phyloP scores from a whole-genome alignment of 805 yeast species.

The Clavispora asparagi region DNA sequence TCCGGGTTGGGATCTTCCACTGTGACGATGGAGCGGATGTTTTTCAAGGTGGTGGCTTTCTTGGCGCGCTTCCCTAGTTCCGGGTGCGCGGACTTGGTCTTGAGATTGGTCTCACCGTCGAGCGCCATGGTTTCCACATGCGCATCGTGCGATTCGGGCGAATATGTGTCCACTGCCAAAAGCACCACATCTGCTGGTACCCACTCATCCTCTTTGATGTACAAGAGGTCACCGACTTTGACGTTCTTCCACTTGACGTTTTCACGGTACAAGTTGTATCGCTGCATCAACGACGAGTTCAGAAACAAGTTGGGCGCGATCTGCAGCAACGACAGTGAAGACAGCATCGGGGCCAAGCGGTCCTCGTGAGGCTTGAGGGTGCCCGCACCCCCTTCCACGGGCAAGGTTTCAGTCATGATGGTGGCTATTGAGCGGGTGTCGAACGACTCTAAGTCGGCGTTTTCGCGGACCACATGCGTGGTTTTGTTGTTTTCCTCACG shows the following conservation, averaged over 20 bases:
- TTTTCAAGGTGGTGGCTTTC: slow-evolving; percentile 46
- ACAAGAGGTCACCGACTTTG: slow-evolving; percentile 82
- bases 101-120: slow-evolving; percentile 95
- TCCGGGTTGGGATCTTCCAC: slow-evolving; percentile 92
- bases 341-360: background rate
- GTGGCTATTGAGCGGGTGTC: slow-evolving; percentile 36
- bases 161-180: slow-evolving; percentile 57
- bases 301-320: slow-evolving; percentile 5
- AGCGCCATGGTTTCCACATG: slow-evolving; percentile 94
- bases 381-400: slow-evolving; percentile 8
- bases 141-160: slow-evolving; percentile 54
- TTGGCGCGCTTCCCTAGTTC: slow-evolving; percentile 51
- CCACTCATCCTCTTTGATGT: slow-evolving; percentile 77
- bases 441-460: slow-evolving; percentile 20
- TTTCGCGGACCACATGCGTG: slow-evolving; percentile 28
- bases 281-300: slow-evolving; percentile 9
- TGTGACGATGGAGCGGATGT: slow-evolving; percentile 49
- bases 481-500: slow-evolving; percentile 66
- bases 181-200: slow-evolving; percentile 87
- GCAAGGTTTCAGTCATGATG: slow-evolving; percentile 34
- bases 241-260: slow-evolving; percentile 64
- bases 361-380: slow-evolving; percentile 3
- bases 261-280: slow-evolving; percentile 30
- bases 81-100: slow-evolving; percentile 63
- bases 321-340: background rate